Base-by-base conservation (phyloP, 78 protist species). In the Dictyostelium purpureum region DNA sequence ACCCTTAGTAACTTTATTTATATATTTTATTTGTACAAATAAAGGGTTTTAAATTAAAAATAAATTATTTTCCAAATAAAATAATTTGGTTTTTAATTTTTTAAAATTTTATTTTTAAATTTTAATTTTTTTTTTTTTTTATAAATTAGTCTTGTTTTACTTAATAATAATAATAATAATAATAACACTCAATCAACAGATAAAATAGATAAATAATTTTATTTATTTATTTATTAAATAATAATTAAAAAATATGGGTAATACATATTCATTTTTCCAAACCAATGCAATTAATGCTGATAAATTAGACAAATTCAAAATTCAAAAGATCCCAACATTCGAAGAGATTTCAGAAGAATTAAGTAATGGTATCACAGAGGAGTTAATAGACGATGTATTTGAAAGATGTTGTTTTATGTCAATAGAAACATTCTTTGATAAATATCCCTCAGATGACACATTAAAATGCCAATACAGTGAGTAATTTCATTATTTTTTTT, bases 361-460 rank as follows among this genome's bases (percentile, higher is more conserved):
- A 28, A 71, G 59, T 59, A 51, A 73, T 9, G 61, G 4, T 14
- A 26, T 83, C 5, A 43, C 81, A 2, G 26, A 33, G 9, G 74
- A 73, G 12, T n/a, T 54, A 6, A 24, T 83, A 1, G 91, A 83
- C 6, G 12, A 56, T 21, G 56, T 83, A 2, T 83, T 83, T n/a
- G 57, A 83, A 42, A 54, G 35, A n/a, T 83, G 91, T 57, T 83
- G 91, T 73, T 83, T 83, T 56, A 83, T 83, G 91, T 26, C 65
- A 11, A 69, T 83, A 10, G 91, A 83, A 63, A 38, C 7, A 9
- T 83, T 83, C 51, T 83, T 83, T 51, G 91, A 83, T 73, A 83
- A 74, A 18, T 83, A 83, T 59, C 45, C 31, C 18, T 71, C 91
- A 21, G 81, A 73, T 26, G 79, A 70, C 45, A 83, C 91, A 31